phyloP scores from a whole-genome alignment of 148 eudicot species.

The Rhododendron williamsianum region DNA sequence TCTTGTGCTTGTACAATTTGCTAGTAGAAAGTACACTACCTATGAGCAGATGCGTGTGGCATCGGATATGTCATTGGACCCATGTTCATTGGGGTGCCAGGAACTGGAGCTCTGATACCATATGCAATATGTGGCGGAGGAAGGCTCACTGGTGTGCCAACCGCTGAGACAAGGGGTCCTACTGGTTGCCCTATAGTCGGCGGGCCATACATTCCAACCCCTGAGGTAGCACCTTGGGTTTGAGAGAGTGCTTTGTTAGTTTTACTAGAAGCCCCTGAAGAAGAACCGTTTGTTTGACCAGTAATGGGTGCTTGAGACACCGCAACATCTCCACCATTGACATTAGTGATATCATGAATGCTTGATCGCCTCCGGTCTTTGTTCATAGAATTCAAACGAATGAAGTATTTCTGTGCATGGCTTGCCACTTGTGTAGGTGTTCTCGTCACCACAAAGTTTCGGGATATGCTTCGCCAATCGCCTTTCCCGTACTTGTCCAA shows the following conservation, averaged over 20 bases:
- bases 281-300: constrained; percentile 42
- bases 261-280: constrained; percentile 30
- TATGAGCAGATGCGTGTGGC: constrained; percentile 49
- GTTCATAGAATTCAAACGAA: constrained; percentile 54
- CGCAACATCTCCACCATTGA: constrained; percentile 32
- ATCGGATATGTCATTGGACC: constrained; percentile 46
- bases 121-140: constrained; percentile 33
- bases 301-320: constrained; percentile 48
- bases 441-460: constrained; percentile 64
- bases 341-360: constrained; percentile 56
- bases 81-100: constrained; percentile 58
- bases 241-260: constrained; percentile 40
- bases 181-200: constrained; percentile 69
- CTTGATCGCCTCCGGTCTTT: constrained; percentile 60
- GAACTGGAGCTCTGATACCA: constrained; percentile 45
- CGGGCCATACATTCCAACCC: constrained; percentile 39
- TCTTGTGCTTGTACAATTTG: constrained; percentile 15
- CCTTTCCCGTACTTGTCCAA: constrained; percentile 61
- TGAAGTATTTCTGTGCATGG: constrained; percentile 58
- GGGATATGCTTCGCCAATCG: constrained; percentile 67
- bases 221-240: constrained; percentile 22
- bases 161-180: constrained; percentile 25
- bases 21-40: constrained; percentile 23
- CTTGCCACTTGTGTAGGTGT: constrained; percentile 63
- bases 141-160: constrained; percentile 41